Conservation (phyloP, 2,329 filamentous ascomycete genomes). For the Aaosphaeria arxii region DNA sequence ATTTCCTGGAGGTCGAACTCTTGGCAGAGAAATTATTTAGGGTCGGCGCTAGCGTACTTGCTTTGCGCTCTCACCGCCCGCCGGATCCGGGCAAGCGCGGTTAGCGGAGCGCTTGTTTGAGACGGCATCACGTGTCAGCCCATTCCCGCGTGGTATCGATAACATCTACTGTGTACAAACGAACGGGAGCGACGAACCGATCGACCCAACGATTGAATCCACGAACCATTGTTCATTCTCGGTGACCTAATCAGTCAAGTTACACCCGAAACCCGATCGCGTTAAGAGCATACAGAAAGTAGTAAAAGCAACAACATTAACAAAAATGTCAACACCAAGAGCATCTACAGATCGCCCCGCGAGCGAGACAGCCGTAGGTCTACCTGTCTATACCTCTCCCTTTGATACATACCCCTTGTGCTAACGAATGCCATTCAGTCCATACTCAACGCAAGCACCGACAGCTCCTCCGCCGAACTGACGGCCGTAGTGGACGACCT, state of each 20-base stretch:
- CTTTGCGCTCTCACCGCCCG: constrained; percentile 30
- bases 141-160: too few relatives aligned
- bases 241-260: too few relatives aligned
- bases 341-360: constrained; percentile 16
- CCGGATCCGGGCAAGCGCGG: background rate
- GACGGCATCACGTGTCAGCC: too few relatives aligned
- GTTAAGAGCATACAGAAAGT: too few relatives aligned
- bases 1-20: constrained; percentile 21
- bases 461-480: constrained; percentile 56
- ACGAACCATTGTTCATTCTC: too few relatives aligned
- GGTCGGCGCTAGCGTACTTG: background rate
- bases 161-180: too few relatives aligned
- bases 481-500: constrained; percentile 81
- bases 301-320: too few relatives aligned
- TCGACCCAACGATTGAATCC: too few relatives aligned
- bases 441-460: constrained; percentile 12
- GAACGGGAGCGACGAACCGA: too few relatives aligned
- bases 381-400: background rate
- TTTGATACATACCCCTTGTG: background rate
- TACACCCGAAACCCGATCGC: too few relatives aligned
- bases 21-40: constrained; percentile 29
- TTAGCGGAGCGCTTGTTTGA: background rate
- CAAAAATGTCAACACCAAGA: constrained; percentile 13
- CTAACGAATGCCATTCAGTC: background rate
- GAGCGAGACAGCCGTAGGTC: constrained; percentile 19